Base-by-base conservation (phyloP, 2,329 filamentous ascomycete genomes). In the Ascochyta clinopodiicola region DNA sequence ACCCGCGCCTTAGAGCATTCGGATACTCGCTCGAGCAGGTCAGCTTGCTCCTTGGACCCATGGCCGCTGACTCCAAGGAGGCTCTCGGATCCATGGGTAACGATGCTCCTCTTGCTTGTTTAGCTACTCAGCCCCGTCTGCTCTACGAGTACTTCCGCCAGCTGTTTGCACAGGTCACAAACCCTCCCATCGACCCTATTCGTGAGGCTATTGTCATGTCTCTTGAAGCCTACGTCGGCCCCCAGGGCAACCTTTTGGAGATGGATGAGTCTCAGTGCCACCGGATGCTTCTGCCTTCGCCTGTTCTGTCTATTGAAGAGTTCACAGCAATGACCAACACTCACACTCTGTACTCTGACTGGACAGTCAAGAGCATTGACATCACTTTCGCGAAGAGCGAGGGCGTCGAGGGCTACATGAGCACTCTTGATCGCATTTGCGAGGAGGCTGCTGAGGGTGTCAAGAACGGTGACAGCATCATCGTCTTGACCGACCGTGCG, bases 191-290 rank as follows among this genome's bases (percentile, higher is more conserved):
- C 71, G 94, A 98, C 72, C 94, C 94, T 29, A 98, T 98, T 68
- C 86, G 94, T 77, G 94, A 98, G 82, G 94, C 93, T 25, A 95
- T 97, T 70, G 94, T 98, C 77, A 98, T 98, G 94, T 97, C 94
- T 51, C 81, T 98, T 36, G 93, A 96, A 74, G 96, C 94, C 70
- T 98, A 97, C 73, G 91, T 98, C 66, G 94, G 94, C 44, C 94
- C 94, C 40, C 94, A 98, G 78, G 94, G 94, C 56, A 98, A 98
- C 74, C 80, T 98, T 54, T 82, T 97, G 27, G 93, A 96, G 79
- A 97, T 98, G 90, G 89, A 96, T 69, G 79, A 91, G 54, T 88
- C 89, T 25, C 94, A 98, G 77, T 97, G 93, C 76, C 88, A 89
- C 65, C 87, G 94, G 60, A 82, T 98, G 22, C 84, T 94, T 47